These are phyloP conservation scores for Plicaturopsis crispa DNA, from an alignment of 768 basidiomycete genomes.

Conservation along the genomic window DNA sequence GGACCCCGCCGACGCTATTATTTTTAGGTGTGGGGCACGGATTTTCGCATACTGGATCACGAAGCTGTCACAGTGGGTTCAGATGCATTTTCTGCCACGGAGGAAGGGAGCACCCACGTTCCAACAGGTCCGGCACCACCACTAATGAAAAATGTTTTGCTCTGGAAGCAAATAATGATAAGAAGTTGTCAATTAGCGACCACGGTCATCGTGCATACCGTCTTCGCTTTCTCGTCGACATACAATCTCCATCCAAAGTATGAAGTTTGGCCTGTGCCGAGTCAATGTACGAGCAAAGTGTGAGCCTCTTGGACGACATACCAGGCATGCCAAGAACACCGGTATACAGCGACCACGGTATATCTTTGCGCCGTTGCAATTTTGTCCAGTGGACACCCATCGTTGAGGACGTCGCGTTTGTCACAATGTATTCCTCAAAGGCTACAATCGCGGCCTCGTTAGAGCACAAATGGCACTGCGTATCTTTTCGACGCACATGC, in stretches of 20 bases:
- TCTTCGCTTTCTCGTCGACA: background rate
- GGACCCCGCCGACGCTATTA: slow-evolving; percentile 32
- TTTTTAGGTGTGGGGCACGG: slow-evolving; percentile 24
- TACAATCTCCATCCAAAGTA: background rate
- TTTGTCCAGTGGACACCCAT: too few relatives aligned
- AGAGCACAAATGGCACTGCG: too few relatives aligned
- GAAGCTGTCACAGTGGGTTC: background rate
- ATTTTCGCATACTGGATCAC: slow-evolving; percentile 32
- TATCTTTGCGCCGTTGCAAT: background rate
- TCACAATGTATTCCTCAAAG: too few relatives aligned
- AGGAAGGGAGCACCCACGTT: background rate
- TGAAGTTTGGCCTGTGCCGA: background rate
- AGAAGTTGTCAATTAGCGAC: too few relatives aligned
- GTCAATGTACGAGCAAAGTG: background rate
- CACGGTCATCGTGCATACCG: background rate
- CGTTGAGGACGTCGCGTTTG: too few relatives aligned
- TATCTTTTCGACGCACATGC: background rate
- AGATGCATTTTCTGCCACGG: background rate
- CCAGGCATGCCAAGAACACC: background rate
- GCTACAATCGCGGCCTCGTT: too few relatives aligned
- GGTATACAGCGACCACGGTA: background rate
- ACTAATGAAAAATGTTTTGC: background rate
- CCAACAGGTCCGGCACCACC: background rate
- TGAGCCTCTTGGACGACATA: background rate
- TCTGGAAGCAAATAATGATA: background rate